Percentiles rank a stretch among this genome's conserved stretches.
Conservation (phyloP, 2,329 filamentous ascomycete species). For the Keithomyces neogunnii region DNA sequence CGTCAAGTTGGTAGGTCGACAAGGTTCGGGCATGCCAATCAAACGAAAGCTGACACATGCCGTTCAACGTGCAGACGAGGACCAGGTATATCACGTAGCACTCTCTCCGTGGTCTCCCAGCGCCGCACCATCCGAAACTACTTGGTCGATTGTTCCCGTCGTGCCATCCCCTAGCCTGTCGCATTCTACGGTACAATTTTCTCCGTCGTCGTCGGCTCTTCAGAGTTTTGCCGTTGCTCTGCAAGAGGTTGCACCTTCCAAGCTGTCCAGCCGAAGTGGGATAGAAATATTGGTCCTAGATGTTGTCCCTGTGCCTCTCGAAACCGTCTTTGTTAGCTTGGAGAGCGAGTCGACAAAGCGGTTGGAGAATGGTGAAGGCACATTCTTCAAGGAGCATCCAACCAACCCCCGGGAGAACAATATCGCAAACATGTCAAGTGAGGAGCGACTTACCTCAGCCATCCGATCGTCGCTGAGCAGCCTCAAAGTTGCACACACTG, state of each 20-base stretch:
- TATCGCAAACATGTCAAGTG: constrained; percentile 29
- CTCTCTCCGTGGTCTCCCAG: constrained; percentile 65
- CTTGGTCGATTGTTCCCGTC: constrained; percentile 83
- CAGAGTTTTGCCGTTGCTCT: constrained; percentile 71
- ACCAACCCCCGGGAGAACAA: constrained; percentile 27
- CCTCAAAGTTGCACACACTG: constrained; percentile 70
- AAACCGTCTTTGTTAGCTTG: constrained; percentile 79
- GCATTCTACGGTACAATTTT: constrained; percentile 72
- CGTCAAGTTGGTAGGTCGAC: constrained; percentile 39
- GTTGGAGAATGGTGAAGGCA: constrained; percentile 74
- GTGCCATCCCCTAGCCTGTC: constrained; percentile 55
- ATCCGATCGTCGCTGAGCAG: constrained; percentile 67
- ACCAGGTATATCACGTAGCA: constrained; percentile 54
- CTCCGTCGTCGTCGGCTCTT: constrained; percentile 61
- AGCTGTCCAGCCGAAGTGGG: constrained; percentile 62
- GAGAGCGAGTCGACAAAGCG: constrained; percentile 73
- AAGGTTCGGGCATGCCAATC: neutral
- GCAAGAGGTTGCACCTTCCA: constrained; percentile 66
- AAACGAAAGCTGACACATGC: neutral
- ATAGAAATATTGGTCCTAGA: constrained; percentile 81
- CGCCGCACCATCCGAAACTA: constrained; percentile 48
- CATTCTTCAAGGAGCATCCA: constrained; percentile 62
- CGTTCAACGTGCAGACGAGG: constrained; percentile 19
- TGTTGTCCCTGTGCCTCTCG: constrained; percentile 68
- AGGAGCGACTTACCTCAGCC: constrained; percentile 53